Base-by-base conservation (phyloP, 129 eudicot species). In the Erigeron canadensis region DNA sequence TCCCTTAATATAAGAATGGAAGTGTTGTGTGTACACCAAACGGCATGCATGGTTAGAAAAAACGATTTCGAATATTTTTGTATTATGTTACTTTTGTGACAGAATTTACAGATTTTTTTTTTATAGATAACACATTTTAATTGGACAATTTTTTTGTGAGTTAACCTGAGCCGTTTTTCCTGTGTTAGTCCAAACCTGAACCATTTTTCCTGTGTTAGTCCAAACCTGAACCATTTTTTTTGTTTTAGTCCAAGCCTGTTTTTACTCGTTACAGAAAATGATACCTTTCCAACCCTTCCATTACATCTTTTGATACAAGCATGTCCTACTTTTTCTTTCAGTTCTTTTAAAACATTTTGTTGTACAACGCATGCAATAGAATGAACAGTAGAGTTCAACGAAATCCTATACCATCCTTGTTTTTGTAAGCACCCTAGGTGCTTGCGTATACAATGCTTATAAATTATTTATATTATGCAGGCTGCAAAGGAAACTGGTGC, bases 401-500 rank as follows among this genome's bases (percentile, higher is more conserved):
- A 8, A 13, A 15, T 50, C 48, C 63, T 63, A 17, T 61, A 37
- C 50, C 47, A 63, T 73, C 77, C 63, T 68, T 68, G 67, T 4
- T 76, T 76, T 23, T 38, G 61, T 64, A 69, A 60, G 70, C 53
- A 40, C 69, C 80, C 41, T 51, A 69, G 63, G 39, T 65, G 34
- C 38, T 60, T 23, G 45, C 54, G 21, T 40, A 56, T 69, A 63
- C 58, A 21, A 39, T 64, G 44, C 63, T 59, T 60, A 22, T 43
- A 45, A 77, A 16, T 44, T 47, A 54, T 66, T 9, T 61, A 38
- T 22, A 55, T 17, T 75, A 42, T 47, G 43, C 84, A 94, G 98
- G 96, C 88, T 78, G 87, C 98, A 75, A 94, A 74, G 78, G 91
- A 87, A 58, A 79, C 90, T 58, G 89, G 90, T 54, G 90, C 87